phyloP scores from a whole-genome alignment of 441 rosid species.

The Eutrema salsugineum region DNA sequence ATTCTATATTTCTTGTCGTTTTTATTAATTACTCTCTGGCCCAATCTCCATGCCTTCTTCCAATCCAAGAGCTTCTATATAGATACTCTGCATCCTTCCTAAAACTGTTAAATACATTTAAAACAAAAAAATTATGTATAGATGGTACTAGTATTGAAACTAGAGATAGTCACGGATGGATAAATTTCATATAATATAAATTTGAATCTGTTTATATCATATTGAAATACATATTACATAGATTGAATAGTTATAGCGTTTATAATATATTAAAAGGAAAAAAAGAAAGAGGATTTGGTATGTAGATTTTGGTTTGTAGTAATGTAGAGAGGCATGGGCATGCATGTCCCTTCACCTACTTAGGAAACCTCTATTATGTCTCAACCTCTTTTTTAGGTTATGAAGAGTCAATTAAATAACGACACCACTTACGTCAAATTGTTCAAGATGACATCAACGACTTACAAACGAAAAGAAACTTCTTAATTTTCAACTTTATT shows the following conservation, averaged over 20 bases:
- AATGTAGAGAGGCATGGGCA: slow-evolving; percentile 17
- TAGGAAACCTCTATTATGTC: slow-evolving; percentile 21
- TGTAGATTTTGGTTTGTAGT: slow-evolving; percentile 22
- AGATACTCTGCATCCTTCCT: background rate
- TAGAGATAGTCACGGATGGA: background rate
- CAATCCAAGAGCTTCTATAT: slow-evolving; percentile 1
- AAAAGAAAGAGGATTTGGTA: slow-evolving; percentile 4
- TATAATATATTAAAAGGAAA: background rate
- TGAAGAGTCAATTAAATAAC: slow-evolving; percentile 15
- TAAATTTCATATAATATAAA: background rate
- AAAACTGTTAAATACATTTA: background rate
- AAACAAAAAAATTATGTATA: background rate
- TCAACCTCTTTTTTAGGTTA: slow-evolving; percentile 24
- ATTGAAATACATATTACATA: background rate
- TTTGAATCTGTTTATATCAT: background rate
- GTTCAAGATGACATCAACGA: background rate
- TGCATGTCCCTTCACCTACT: slow-evolving; percentile 31
- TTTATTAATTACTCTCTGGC: background rate
- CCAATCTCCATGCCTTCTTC: slow-evolving; percentile 21
- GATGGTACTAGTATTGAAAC: background rate
- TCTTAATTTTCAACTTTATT: background rate
- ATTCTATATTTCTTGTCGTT: slow-evolving; percentile 24
- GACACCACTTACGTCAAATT: slow-evolving; percentile 18
- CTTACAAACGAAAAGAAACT: background rate
- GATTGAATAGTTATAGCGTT: background rate